Percentiles rank a stretch among this genome's conserved stretches.
Evolutionary conservation across 2,329 filamentous ascomycete species (phyloP).

Genomic region (Trichoderma citrinoviride): DNA sequence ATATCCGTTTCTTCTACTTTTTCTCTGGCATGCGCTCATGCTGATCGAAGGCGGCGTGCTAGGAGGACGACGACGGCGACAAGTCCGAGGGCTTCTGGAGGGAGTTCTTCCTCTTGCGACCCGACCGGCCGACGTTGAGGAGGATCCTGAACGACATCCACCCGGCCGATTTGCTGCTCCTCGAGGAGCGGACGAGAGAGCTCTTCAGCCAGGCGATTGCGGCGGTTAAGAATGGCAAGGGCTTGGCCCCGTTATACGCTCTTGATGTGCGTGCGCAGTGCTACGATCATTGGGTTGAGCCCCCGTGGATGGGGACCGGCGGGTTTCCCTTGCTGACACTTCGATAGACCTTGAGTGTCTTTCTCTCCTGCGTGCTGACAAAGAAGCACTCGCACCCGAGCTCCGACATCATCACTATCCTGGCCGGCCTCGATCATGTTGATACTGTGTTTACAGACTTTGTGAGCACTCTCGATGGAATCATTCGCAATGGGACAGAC

Average conservation of each 20-base stretch:
- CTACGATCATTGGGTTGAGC: neutral
- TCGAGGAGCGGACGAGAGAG: slow-evolving; percentile 75
- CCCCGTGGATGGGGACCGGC: slow-evolving; percentile 38
- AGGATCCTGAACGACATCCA: slow-evolving; percentile 66
- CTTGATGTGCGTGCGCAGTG: slow-evolving; percentile 76
- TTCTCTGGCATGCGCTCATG: slow-evolving; percentile 26
- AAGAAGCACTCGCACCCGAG: slow-evolving; percentile 96
- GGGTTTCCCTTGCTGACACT: slow-evolving; percentile 30
- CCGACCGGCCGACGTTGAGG: slow-evolving; percentile 68
- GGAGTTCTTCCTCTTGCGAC: slow-evolving; percentile 88
- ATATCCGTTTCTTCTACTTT: slow-evolving; percentile 18
- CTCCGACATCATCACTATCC: slow-evolving; percentile 86
- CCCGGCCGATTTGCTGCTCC: slow-evolving; percentile 70
- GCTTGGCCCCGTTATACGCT: slow-evolving; percentile 70
- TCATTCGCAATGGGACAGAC: slow-evolving; percentile 72
- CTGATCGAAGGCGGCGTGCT: slow-evolving; percentile 31
- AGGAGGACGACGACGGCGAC: slow-evolving; percentile 65
- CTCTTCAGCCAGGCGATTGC: slow-evolving; percentile 73
- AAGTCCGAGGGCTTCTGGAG: slow-evolving; percentile 90
- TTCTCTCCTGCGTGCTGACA: slow-evolving; percentile 74
- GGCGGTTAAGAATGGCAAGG: slow-evolving; percentile 60
- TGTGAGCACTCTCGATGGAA: slow-evolving; percentile 75
- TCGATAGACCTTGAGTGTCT: slow-evolving; percentile 78
- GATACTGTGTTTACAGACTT: slow-evolving; percentile 87
- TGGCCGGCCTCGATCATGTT: slow-evolving; percentile 85